Evolutionary conservation across 192 early-diverging fungal species (phyloP), one percentile per base, ranked within the genome.

Genomic region (Linnemannia zychae): DNA sequence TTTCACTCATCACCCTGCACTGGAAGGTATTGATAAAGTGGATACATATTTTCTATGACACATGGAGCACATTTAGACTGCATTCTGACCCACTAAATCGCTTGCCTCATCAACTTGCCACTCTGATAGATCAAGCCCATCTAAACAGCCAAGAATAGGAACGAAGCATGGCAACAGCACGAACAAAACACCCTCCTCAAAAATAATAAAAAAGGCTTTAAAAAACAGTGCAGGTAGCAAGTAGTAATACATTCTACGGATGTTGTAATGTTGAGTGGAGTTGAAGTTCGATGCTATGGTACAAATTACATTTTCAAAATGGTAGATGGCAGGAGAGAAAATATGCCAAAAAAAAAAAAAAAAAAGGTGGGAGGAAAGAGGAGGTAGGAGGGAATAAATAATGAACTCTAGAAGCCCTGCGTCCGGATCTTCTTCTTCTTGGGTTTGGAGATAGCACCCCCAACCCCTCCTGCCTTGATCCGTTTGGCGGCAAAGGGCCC

Each of bases 1-100:
- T 99, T 83, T 99, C 97, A 40, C 90, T 99, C 40, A 96, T 99
- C 78, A 92, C 97, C 5, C 88, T 98, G 77, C 97, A 99, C 88
- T 99, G 98, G 89, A 99, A 99, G 93, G 95, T 95, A 44, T 44
- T 9, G 40, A 6, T 44, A 6, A 6, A 9, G 40, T 9, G 40
- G 40, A 44, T 44, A 44, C 40, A 44, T 6, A 3, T 44, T 44
- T 44, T 44, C 4, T 6, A 44, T 9, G 9, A 44, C 40, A 44
- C 40, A n/a, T n/a, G n/a, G n/a, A n/a, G n/a, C n/a, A n/a, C n/a
- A n/a, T n/a, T n/a, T n/a, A n/a, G n/a, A n/a, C n/a, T n/a, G n/a
- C n/a, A n/a, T n/a, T n/a, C n/a, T n/a, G n/a, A n/a, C n/a, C n/a
- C n/a, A n/a, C n/a, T n/a, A n/a, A n/a, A n/a, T n/a, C n/a, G n/a